These are phyloP conservation scores for Phoma sp. DNA, from an alignment of 2,329 filamentous ascomycete species.

Conservation along the genomic window DNA sequence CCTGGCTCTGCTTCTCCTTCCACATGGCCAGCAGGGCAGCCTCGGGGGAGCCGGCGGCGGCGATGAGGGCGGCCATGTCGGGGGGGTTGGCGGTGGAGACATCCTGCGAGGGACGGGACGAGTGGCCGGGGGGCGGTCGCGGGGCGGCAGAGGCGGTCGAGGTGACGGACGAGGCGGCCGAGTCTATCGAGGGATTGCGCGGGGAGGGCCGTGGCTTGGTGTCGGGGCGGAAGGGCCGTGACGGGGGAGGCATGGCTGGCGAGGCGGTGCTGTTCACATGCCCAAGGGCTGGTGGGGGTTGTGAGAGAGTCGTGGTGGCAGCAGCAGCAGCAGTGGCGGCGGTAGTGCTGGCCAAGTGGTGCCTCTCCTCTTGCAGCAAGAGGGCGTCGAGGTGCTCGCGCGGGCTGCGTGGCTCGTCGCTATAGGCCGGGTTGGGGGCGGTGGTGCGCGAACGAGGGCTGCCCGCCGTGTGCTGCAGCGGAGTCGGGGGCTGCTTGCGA, in stretches of 20 bases:
- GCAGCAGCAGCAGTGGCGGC: conserved; percentile 9
- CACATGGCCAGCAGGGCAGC: conserved; percentile 86
- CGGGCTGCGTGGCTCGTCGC: conserved; percentile 45
- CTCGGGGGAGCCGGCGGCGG: conserved; percentile 86
- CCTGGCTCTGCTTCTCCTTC: conserved; percentile 88
- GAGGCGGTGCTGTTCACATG: conserved; percentile 41
- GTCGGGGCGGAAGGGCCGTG: conserved; percentile 44
- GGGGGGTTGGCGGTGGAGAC: conserved; percentile 61
- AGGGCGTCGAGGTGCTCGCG: conserved; percentile 49
- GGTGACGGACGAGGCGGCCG: conserved; percentile 74
- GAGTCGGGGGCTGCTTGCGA: conserved; percentile 38
- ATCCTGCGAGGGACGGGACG: conserved; percentile 64
- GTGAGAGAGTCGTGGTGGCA: conserved; percentile 18
- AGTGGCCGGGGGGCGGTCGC: conserved; percentile 64
- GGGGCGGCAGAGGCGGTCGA: conserved; percentile 38
- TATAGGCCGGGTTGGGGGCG: conserved; percentile 25
- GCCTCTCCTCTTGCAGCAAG: conserved; percentile 46
- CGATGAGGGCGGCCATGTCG: conserved; percentile 80
- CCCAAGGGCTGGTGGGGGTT: conserved; percentile 27
- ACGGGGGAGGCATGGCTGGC: conserved; percentile 40
- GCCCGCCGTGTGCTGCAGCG: conserved; percentile 30
- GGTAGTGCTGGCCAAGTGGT: too few relatives aligned
- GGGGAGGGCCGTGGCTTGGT: conserved; percentile 50
- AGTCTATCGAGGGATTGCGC: conserved; percentile 90
- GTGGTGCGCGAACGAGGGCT: conserved; percentile 16